Base-by-base conservation (phyloP, 345 rosid species). In the Bruguiera parviflora region DNA sequence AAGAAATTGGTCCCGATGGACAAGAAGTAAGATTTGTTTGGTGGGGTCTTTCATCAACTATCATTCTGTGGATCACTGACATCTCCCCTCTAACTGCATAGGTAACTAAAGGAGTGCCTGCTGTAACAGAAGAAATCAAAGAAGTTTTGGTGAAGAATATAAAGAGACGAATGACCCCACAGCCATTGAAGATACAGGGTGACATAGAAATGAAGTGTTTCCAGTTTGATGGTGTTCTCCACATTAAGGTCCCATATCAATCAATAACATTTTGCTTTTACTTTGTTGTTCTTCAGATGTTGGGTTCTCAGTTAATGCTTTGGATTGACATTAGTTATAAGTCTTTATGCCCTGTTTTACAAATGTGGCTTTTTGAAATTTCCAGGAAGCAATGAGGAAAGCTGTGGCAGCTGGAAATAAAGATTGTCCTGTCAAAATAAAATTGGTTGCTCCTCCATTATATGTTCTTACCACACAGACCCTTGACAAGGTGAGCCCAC, bases 391-490 rank as follows among this genome's bases (percentile, higher is more conserved):
- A 66, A 92, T 96, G 98, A 80, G 76, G 74, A 90, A 89, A 72
- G 99, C 99, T 69, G 99, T 89, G 84, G 99, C 97, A 58, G 88
- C 84, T 49, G 99, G 98, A 43, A 92, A 87, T 53, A 84, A 84
- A 5, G 92, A 89, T 37, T 96, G 99, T 63, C 99, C 99, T 25
- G 98, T 96, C 57, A 96, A 90, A 81, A 96, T 96, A 61, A 92
- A 96, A 58, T 72, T 92, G 76, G 99, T 92, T 84, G 98, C 97
- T 53, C 94, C 98, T 67, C 99, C 99, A 57, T 92, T 92, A 27
- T 92, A 92, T 82, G 98, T 92, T 73, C 97, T 92, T 68, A 96
- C 98, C 56, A 90, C 97, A 61, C 99, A 92, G 73, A 96, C 99
- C 20, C 95, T 92, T 65, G 98, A 92, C 81, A 96, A 96, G 98